phyloP scores from a whole-genome alignment of 768 basidiomycete genomes.

The Lactifluus hygrophoroides region DNA sequence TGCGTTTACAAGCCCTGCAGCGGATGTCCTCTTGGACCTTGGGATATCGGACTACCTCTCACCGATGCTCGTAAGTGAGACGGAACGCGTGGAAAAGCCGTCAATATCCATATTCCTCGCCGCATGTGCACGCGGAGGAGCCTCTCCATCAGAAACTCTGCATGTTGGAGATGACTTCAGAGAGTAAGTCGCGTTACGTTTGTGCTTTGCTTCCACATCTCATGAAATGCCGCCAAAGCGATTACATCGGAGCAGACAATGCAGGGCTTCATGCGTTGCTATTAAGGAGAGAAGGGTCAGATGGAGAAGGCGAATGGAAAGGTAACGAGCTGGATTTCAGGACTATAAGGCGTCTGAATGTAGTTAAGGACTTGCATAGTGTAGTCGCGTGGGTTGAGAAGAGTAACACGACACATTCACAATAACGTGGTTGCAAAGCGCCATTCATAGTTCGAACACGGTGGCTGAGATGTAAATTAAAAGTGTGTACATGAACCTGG shows the following conservation, averaged over 20 bases:
- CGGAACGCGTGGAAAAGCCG: constrained; percentile 64
- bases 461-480: background rate
- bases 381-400: constrained; percentile 33
- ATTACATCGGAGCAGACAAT: constrained; percentile 51
- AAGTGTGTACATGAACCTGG: background rate
- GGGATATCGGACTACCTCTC: constrained; percentile 40
- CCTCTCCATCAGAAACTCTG: constrained; percentile 37
- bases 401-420: background rate
- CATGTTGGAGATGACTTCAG: constrained; percentile 73
- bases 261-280: constrained; percentile 53
- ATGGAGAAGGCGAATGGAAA: constrained; percentile 40
- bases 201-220: background rate
- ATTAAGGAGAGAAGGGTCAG: constrained; percentile 40
- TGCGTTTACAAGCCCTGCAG: constrained; percentile 21
- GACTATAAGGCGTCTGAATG: constrained; percentile 23
- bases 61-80: constrained; percentile 61
- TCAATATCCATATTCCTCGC: constrained; percentile 46
- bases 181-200: constrained; percentile 34
- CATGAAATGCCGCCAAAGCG: constrained; percentile 33
- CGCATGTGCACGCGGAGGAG: constrained; percentile 31
- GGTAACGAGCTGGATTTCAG: constrained; percentile 36
- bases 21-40: constrained; percentile 50
- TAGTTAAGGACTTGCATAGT: constrained; percentile 31
- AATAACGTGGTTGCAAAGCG: background rate
- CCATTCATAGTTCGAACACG: background rate